phyloP scores from a whole-genome alignment of 108 stramenopile species.

The Nitzschia palea region DNA sequence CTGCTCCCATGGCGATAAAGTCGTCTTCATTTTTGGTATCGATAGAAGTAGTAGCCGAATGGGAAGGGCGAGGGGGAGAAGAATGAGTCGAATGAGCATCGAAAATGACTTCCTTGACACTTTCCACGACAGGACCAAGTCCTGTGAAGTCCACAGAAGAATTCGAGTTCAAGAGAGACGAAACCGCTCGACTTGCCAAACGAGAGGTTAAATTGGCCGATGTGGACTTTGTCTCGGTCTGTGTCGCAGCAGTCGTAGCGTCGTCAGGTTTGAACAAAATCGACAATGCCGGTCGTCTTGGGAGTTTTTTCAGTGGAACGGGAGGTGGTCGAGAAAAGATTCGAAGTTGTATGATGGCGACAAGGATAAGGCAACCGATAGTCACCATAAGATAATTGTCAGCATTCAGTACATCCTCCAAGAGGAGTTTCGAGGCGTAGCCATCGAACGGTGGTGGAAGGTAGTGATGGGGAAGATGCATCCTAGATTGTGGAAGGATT shows the following conservation, averaged over 20 bases:
- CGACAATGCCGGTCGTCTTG: constrained; percentile 66
- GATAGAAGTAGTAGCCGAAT: not conserved
- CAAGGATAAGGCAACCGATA: not conserved
- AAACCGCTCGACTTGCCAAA: not conserved
- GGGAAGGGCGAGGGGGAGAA: not conserved
- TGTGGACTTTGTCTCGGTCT: not conserved
- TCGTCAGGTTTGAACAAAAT: constrained; percentile 85
- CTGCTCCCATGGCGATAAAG: not conserved
- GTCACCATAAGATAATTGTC: constrained; percentile 18
- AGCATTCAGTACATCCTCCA: constrained; percentile 20
- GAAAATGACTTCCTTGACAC: not conserved
- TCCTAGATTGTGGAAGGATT: no score
- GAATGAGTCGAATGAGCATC: not conserved
- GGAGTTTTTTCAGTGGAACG: constrained; percentile 68
- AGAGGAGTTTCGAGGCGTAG: constrained; percentile 4
- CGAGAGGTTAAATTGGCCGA: not conserved
- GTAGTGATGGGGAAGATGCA: not conserved
- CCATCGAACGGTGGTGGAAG: constrained; percentile 24
- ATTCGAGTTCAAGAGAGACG: not conserved
- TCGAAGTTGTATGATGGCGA: constrained; percentile 20
- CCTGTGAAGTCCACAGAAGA: not conserved
- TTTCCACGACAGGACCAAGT: not conserved
- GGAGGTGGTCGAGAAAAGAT: constrained; percentile 67
- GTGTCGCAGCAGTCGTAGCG: constrained; percentile 10
- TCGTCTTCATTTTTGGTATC: not conserved